Conservation (phyloP, 1,139 yeast genomes). For the Eremothecium sinecaudum region DNA sequence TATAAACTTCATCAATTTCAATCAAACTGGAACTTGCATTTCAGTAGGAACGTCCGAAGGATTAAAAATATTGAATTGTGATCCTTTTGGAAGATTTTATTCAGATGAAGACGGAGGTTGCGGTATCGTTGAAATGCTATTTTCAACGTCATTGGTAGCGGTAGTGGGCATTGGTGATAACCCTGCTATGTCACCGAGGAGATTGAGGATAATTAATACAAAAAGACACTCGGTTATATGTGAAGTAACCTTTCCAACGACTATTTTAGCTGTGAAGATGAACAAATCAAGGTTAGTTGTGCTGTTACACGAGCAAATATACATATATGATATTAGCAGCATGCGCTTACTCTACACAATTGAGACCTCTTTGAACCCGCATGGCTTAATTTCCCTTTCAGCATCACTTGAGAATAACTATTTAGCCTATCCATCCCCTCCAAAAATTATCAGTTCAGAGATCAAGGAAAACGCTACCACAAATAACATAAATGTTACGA, state of each 20-base stretch:
- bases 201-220: constrained; percentile 73
- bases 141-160: constrained; percentile 78
- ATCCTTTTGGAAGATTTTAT: constrained; percentile 80
- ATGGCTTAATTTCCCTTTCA: constrained; percentile 51
- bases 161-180: constrained; percentile 84
- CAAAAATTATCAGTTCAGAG: constrained; percentile 29
- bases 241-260: constrained; percentile 81
- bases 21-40: constrained; percentile 83
- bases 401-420: constrained; percentile 55
- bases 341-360: constrained; percentile 85
- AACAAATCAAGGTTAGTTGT: constrained; percentile 69
- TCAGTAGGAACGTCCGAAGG: constrained; percentile 73
- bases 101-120: constrained; percentile 48
- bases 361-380: constrained; percentile 66
- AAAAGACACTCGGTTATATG: constrained; percentile 62
- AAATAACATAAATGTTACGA: constrained; percentile 20
- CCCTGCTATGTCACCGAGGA: constrained; percentile 67
- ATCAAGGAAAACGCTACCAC: constrained; percentile 25
- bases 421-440: constrained; percentile 83
- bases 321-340: constrained; percentile 77
- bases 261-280: constrained; percentile 68
- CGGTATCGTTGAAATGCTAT: constrained; percentile 82
- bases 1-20: constrained; percentile 48
- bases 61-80: constrained; percentile 80
- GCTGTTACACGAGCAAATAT: constrained; percentile 73